Base-by-base conservation (phyloP, 768 basidiomycete species). In the Hypholoma fasciculare region DNA sequence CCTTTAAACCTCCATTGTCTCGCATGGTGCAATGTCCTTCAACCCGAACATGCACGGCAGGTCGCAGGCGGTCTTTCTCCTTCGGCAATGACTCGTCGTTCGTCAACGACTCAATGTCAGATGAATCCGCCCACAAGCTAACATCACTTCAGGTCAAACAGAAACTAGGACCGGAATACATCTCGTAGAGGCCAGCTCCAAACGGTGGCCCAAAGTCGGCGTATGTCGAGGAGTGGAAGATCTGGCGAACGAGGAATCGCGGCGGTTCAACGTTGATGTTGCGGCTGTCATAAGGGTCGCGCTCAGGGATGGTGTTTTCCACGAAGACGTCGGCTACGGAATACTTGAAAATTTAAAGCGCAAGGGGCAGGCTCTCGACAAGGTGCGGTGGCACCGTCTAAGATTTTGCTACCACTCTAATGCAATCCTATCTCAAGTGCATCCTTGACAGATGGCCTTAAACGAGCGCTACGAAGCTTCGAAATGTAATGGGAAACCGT, bases 151-250 rank as follows among this genome's bases (percentile, higher is more conserved):
- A 96, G 67, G 85, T 82, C 12, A 91, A 94, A 69, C 88, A 87
- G 72, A 92, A 89, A 64, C 86, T 99, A 17, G 97, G 97, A 2
- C 97, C 97, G 1, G 97, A 98, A 74, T 97, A 84, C 67, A 83
- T 99, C 55, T 94, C 92, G 2, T 88, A 89, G 62, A 81, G 97
- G 13, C 89, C 92, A 7, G 96, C 96, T 4, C 94, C 92, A 2
- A 89, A 88, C 16, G 90, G 89, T 42, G 92, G 91, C 3, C 82
- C 84, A 13, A 97, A 96, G 71, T 76, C 98, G 47, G 95, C 90
- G 14, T 98, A 99, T 68, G 89, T 90, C 1, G 96, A 98, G 69
- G 97, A 96, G 0, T 98, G 96, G 96, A 96, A 94, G 75, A 88
- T 95, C 81, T 99, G 20, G 97, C 96, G 2, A 99, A 99, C 70